Evolutionary conservation across 331 rosid species (phyloP), one percentile per base, ranked within the genome.

Genomic region (Dryas integrifolia): DNA sequence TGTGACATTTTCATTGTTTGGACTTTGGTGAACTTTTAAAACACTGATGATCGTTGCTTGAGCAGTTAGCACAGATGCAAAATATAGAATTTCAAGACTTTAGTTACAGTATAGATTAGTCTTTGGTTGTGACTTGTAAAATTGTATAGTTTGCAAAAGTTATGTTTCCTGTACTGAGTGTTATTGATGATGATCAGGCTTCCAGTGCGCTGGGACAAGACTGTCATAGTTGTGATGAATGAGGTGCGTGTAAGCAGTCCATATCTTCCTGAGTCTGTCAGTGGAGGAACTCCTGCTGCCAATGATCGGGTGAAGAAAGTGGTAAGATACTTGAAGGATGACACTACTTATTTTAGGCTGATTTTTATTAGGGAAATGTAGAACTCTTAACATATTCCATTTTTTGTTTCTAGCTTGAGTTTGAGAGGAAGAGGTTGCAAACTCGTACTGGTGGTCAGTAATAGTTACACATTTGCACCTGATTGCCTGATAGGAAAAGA

Each of bases 171-270:
- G 61, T 66, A 67, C 76, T 79, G 62, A 61, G 21, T 68, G 55
- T 41, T 24, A 48, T 69, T 63, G 67, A 43, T 61, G 41, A 64
- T 73, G 24, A 47, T 75, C 94, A 95, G 99, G 89, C 99, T 95
- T 82, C 99, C 99, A 12, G 99, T 95, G 55, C 92, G 92, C 67
- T 95, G 99, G 99, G 97, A 95, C 85, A 89, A 89, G 90, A 89
- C 99, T 39, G 88, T 76, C 68, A 95, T 95, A 75, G 96, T 95
- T 85, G 99, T 95, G 81, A 85, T 95, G 99, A 85, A 95, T 59
- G 96, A 88, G 78, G 97, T 95, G 51, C 93, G 97, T 12, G 97
- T 95, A 40, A 58, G 87, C 88, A 89, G 92, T 67, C 99, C 99
- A 16, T 95, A 95, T 85, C 88, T 83, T 65, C 80, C 97, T 3